Evolutionary conservation across 2,329 filamentous ascomycete species (phyloP), one percentile per base, ranked within the genome.

Genomic region (Clonostachys rosea): DNA sequence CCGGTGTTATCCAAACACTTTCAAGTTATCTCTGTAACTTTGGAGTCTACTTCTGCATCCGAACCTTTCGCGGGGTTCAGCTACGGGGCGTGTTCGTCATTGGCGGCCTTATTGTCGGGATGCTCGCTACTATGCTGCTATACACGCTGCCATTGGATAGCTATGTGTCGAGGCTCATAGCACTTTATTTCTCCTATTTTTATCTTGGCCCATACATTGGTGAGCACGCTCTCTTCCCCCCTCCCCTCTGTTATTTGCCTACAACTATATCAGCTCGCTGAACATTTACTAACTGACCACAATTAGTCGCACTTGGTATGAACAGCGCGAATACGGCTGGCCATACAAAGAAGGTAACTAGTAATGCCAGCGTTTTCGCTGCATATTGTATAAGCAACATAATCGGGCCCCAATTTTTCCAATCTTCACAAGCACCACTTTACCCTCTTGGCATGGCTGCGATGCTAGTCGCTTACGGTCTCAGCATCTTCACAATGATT

Each of bases 11-110:
- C 34, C 55, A 59, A 43, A 59, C 66, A 6, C 47, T 59, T 1
- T 65, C 63, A 5, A 58, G 62, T 1, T 62, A 66, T 34, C 55
- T 67, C n/a, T 66, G 64, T 46, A 69, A 67, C 30, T 60, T 64
- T 34, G 64, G 65, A 3, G 64, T 62, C 2, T 65, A 63, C 20
- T 55, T 67, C 7, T 53, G 50, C 24, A 45, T 48, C 10, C 52
- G 54, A 35, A 49, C 52, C 10, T 36, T 52, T 2, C 54, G 50
- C 3, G 40, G 42, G 11, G 34, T 43, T 14, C 56, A 58, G n/a
- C 52, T 50, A 40, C 53, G 55, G 7, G 40, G 30, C 17, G 50
- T 43, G 2, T 56, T 47, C 41, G 44, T 54, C 20, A 24, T 58
- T 7, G 48, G 53, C 9, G 56, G 54, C 7, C 45, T 58, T 35